Evolutionary conservation across 106 monocot species (phyloP), one percentile per base, ranked within the genome.

Genomic region (Acorus calamus): DNA sequence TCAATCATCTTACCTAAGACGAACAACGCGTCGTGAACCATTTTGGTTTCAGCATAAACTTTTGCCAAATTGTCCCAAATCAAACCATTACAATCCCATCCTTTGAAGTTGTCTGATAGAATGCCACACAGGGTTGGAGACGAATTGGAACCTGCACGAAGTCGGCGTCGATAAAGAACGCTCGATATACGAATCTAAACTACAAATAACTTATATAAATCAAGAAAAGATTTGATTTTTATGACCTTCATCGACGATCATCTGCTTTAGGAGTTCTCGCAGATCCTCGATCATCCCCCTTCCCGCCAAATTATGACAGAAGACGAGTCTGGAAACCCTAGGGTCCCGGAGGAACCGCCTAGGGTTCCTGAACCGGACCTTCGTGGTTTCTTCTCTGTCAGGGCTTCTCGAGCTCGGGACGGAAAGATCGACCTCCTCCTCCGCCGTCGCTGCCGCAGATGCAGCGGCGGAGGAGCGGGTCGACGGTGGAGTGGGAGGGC

Each of bases 31-130:
- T 89, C 89, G 55, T 72, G 61, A 9, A 61, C 14, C 78, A 76
- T 76, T 55, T 77, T 64, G 2, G 57, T 66, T 57, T 67, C 74
- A 28, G 82, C 79, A 72, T 79, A 89, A 5, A 59, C 73, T 64
- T 77, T 75, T n/a, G 84, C 84, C 62, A 89, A 67, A 63, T 76
- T 70, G 66, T 85, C 82, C 89, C 89, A 89, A 3, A 89, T 71
- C 55, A 69, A 57, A 46, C 42, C 14, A 57, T 62, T 42, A 5
- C 52, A 67, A 63, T 77, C 61, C 61, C 73, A 67, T 28, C 76
- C 65, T 49, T 49, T 42, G 66, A 82, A 89, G 54, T 52, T 53
- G 51, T 62, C 71, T 46, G 7, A 66, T 9, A 89, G 60, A 6
- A 82, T 59, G 13, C 72, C 63, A 74, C 81, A 85, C 3, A 89